Evolutionary conservation across 257 asterid species (phyloP).

Genomic region (Paulownia fortunei): DNA sequence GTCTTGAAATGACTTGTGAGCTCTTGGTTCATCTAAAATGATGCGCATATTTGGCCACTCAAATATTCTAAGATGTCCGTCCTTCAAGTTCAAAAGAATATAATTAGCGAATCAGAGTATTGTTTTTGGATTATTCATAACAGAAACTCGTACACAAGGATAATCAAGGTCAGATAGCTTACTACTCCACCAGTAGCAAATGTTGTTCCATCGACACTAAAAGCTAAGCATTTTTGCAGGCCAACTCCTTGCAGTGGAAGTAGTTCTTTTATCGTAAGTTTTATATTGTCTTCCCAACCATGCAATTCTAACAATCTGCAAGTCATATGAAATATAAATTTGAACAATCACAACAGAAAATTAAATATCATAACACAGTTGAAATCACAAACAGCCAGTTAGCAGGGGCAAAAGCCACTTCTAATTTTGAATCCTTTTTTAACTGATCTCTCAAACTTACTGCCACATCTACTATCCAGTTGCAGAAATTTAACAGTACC

Average conservation of each 20-base stretch:
- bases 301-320: conserved; percentile 77
- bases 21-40: conserved; percentile 84
- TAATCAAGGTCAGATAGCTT: conserved; percentile 45
- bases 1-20: conserved; percentile 96
- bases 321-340: no score
- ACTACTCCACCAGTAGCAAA: conserved; percentile 94
- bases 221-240: conserved; percentile 82
- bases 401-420: no score
- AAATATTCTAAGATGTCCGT: conserved; percentile 86
- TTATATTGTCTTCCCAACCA: conserved; percentile 59
- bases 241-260: conserved; percentile 72
- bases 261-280: conserved; percentile 60
- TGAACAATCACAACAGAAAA: no score
- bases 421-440: no score
- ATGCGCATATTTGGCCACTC: conserved; percentile 87
- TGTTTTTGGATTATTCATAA: conserved; percentile 2
- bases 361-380: no score
- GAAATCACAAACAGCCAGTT: no score
- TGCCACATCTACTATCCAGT: no score
- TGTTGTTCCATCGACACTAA: conserved; percentile 91
- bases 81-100: conserved; percentile 53
- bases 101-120: not conserved
- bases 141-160: not conserved
- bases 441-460: no score
- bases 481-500: no score